Conservation (phyloP, 306 rosid species). For the Begonia peltatifolia region DNA sequence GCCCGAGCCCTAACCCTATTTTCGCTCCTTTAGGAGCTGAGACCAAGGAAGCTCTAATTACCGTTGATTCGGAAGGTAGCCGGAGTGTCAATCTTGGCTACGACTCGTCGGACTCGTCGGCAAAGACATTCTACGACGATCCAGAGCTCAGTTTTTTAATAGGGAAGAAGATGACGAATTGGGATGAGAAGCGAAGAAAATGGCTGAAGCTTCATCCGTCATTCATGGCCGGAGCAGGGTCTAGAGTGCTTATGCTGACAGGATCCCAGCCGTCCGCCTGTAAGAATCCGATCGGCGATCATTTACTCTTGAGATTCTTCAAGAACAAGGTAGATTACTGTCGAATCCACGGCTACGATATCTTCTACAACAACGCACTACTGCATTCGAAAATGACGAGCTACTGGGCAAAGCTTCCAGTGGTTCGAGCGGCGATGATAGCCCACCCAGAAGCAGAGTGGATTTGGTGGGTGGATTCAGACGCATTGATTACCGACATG, state of each 20-base stretch:
- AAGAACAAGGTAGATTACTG: constrained; percentile 84
- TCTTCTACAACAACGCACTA: constrained; percentile 59
- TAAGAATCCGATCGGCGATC: constrained; percentile 59
- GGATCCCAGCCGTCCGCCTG: constrained; percentile 80
- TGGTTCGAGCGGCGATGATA: constrained; percentile 64
- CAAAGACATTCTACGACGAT: constrained; percentile 52
- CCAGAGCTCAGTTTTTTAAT: constrained; percentile 45
- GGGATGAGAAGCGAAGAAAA: constrained; percentile 58
- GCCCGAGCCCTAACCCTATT: background rate
- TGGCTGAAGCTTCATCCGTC: constrained; percentile 54
- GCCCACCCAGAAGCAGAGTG: constrained; percentile 94
- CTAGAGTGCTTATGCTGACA: constrained; percentile 30
- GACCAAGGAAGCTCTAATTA: too few relatives aligned
- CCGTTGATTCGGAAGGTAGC: too few relatives aligned
- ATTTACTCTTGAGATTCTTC: constrained; percentile 43
- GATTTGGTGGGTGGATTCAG: constrained; percentile 99
- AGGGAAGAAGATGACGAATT: constrained; percentile 26
- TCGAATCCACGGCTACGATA: constrained; percentile 53
- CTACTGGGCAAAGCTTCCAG: constrained; percentile 78
- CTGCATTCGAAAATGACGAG: constrained; percentile 47
- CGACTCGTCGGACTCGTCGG: constrained; percentile 43
- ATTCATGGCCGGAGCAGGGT: constrained; percentile 20
- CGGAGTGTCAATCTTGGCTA: background rate
- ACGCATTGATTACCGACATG: constrained; percentile 81
- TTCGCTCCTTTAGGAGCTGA: background rate